Evolutionary conservation across 805 yeast species (phyloP).

Genomic region (Pichia pseudocactophila): DNA sequence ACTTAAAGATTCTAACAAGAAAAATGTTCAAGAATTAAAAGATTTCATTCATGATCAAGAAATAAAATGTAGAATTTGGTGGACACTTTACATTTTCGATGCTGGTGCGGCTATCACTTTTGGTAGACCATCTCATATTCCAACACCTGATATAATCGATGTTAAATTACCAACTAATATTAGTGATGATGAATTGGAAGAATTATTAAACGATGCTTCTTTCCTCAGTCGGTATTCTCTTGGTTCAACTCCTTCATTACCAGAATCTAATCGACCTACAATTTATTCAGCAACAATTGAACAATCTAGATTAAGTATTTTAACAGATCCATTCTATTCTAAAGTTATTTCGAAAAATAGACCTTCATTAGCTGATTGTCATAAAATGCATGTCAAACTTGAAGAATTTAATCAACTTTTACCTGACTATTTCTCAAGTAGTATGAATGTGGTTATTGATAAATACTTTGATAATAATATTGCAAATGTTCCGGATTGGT

Average conservation of each 20-base stretch:
- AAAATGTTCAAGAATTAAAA: slow-evolving; percentile 18
- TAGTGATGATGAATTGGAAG: slow-evolving; percentile 33
- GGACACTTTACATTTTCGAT: slow-evolving; percentile 58
- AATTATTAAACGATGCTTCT: slow-evolving; percentile 18
- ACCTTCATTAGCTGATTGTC: slow-evolving; percentile 41
- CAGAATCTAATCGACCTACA: slow-evolving; percentile 36
- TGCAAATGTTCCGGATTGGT: slow-evolving; percentile 38
- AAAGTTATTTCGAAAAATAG: slow-evolving; percentile 38
- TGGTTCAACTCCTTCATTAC: slow-evolving; percentile 11
- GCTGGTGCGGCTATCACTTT: slow-evolving; percentile 55
- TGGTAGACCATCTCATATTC: slow-evolving; percentile 55
- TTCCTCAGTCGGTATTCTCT: slow-evolving; percentile 7
- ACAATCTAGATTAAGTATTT: slow-evolving; percentile 41
- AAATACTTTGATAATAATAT: slow-evolving; percentile 15
- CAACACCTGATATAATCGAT: slow-evolving; percentile 38
- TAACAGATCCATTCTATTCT: slow-evolving; percentile 42
- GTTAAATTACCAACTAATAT: slow-evolving; percentile 43
- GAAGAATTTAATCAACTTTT: slow-evolving; percentile 31
- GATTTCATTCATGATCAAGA: slow-evolving; percentile 38
- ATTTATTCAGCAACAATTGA: slow-evolving; percentile 50
- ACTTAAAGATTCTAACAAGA: slow-evolving; percentile 8
- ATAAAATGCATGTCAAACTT: slow-evolving; percentile 38
- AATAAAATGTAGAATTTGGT: slow-evolving; percentile 55
- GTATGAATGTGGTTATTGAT: slow-evolving; percentile 24
- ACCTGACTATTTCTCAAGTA: slow-evolving; percentile 41